Percentiles rank a stretch among this genome's conserved stretches.
Conservation (phyloP, 2,329 filamentous ascomycete genomes). For the Plenodomus lindquistii region DNA sequence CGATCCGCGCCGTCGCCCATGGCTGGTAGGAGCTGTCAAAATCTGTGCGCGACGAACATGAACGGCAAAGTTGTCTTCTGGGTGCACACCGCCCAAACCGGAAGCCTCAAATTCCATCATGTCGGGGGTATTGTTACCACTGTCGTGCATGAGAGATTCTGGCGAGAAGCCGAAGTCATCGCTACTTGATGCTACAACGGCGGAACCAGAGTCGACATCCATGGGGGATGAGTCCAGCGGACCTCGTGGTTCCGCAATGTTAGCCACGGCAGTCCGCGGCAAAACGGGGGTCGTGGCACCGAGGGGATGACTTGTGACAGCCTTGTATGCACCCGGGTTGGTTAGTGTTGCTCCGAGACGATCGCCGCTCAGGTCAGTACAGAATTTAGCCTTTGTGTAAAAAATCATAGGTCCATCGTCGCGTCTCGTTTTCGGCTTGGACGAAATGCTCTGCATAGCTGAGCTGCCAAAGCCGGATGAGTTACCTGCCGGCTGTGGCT, state of each 20-base stretch:
- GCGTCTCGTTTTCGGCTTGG: conserved; percentile 59
- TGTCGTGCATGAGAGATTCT: conserved; percentile 29
- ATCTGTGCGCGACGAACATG: conserved; percentile 50
- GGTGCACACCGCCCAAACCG: conserved; percentile 64
- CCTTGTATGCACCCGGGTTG: conserved; percentile 32
- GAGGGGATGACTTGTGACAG: conserved; percentile 38
- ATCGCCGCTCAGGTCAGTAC: conserved; percentile 76
- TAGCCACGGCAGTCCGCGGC: conserved; percentile 14
- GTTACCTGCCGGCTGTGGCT: conserved; percentile 33
- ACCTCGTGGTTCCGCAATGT: conserved; percentile 34
- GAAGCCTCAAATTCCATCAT: conserved; percentile 51
- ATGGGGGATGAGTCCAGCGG: conserved; percentile 25
- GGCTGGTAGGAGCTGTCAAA: conserved; percentile 6
- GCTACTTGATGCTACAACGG: conserved; percentile 24
- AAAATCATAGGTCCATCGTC: conserved; percentile 80
- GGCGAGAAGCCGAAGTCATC: conserved; percentile 46
- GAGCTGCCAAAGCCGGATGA: conserved; percentile 53
- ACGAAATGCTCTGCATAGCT: conserved; percentile 49
- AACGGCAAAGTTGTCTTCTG: conserved; percentile 59
- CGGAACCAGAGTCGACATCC: conserved; percentile 31
- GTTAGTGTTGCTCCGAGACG: conserved; percentile 27
- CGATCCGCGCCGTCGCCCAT: conserved; percentile 9
- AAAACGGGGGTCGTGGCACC: conserved; percentile 16
- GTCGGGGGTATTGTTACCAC: conserved; percentile 27
- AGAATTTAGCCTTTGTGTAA: conserved; percentile 79